Evolutionary conservation across 768 basidiomycete species (phyloP), one percentile per base, ranked within the genome.

Genomic region (Amanita brunnescens): DNA sequence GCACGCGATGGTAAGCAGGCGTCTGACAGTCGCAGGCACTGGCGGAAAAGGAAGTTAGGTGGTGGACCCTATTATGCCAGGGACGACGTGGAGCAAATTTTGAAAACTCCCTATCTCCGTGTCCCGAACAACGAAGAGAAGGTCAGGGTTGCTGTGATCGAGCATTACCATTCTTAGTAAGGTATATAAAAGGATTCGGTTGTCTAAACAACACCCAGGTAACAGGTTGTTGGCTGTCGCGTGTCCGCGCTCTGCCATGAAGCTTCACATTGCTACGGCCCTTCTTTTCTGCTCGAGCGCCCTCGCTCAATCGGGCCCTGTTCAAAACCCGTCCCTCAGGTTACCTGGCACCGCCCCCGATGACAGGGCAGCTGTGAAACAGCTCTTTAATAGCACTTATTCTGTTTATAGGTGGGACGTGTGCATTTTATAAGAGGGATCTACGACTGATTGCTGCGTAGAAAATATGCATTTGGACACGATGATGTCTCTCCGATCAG

Each of bases 381-480:
- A 71, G 23, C 70, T 84, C 21, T 83, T 85, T 60, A 54, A 52
- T 1, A 64, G 67, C 18, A 79, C 77, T 45, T 84, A 84, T 55
- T 52, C 61, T 6, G 74, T 79, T 20, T 83, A 83, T 64, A 69
- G 69, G 79, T 79, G n/a, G n/a, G n/a, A 6, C 29, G 65, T 47
- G 5, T 10, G 14, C 8, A n/a, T 7, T 18, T 9, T 5, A 29
- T 20, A n/a, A n/a, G n/a, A n/a, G n/a, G n/a, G n/a, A n/a, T n/a
- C n/a, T n/a, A n/a, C 13, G 35, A 42, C 29, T 46, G 7, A 30
- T 24, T 21, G 13, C 29, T 12, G 18, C 43, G 42, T 53, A 80
- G 79, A 54, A 49, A 69, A 47, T 72, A 70, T 51, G 80, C 80
- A 1, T 81, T 73, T 55, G 76, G 78, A 2, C 77, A 81, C 49